Base-by-base conservation (phyloP, 306 rosid species). In the Vachellia collinsii region DNA sequence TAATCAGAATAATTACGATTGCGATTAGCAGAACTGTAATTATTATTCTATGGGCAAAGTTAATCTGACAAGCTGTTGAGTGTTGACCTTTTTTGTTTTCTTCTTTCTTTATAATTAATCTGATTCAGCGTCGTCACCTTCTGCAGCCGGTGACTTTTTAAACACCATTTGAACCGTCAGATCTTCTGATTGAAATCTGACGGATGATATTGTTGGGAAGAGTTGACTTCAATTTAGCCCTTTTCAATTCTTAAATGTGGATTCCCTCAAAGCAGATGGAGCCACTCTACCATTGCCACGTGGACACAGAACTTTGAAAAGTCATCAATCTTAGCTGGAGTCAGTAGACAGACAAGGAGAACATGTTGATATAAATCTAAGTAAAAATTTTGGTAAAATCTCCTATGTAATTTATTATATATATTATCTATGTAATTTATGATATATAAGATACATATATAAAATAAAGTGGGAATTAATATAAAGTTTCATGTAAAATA, bases 61-160 rank as follows among this genome's bases (percentile, higher is more conserved):
- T 81, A 76, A 59, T 58, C 75, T 9, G 41, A 54, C n/a, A 62
- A 83, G 69, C 64, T 87, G 86, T 84, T 86, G 89, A 84, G 34
- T 29, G 34, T 29, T 29, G 34, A 89, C 43, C 77, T 56, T 48
- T 9, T 62, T 79, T 66, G 3, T 10, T 19, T 34, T 56, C 61
- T n/a, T 36, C 20, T 43, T 71, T 5, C 10, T 16, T 7, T 11
- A 2, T 5, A 0, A 13, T 4, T 47, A 8, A 59, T 23, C 54
- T 44, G 1, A 36, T 53, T 23, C 77, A 5, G 34, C 41, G 11
- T 51, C 61, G 11, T 59, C 75, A 61, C 75, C 77, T 71, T 13
- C 20, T 42, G 17, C 20, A 72, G 79, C 77, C 82, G 50, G 78
- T 80, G 19, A 11, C 38, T 23, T 69, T 3, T 4, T 17, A 1